These are phyloP conservation scores for Dendrobium nobile DNA, from an alignment of 106 monocot genomes.

Conservation along the genomic window DNA sequence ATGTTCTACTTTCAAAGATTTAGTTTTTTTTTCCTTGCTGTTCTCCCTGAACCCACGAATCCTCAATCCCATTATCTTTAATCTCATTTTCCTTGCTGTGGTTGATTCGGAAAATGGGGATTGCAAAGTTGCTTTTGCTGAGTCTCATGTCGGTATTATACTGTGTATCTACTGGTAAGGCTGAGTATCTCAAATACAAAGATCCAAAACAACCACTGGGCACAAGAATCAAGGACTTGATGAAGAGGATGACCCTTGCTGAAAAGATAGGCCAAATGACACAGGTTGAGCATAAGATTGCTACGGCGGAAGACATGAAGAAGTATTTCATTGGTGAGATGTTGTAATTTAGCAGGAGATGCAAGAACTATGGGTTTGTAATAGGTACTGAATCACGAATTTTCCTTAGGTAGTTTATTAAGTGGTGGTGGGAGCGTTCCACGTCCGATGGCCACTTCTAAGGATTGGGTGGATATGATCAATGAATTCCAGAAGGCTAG, in stretches of 20 bases:
- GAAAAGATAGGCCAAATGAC: slow-evolving; percentile 82
- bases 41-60: no score
- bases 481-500: slow-evolving; percentile 46
- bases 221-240: slow-evolving; percentile 39
- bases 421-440: slow-evolving; percentile 66
- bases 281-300: slow-evolving; percentile 48
- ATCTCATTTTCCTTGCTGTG: no score
- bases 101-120: background rate
- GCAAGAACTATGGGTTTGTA: background rate
- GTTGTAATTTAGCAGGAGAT: background rate
- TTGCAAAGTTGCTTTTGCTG: background rate
- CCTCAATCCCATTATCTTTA: no score
- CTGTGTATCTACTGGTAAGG: background rate
- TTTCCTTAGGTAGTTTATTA: slow-evolving; percentile 42
- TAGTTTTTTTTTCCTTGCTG: no score
- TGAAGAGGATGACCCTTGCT: slow-evolving; percentile 52
- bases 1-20: no score
- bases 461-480: slow-evolving; percentile 43
- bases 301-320: slow-evolving; percentile 38
- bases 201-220: slow-evolving; percentile 45
- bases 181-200: slow-evolving; percentile 36
- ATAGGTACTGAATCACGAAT: background rate
- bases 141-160: background rate
- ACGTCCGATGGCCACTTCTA: slow-evolving; percentile 28
- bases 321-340: slow-evolving; percentile 18